Evolutionary conservation across 164 flowering plant species (phyloP).

Genomic region (Nymphaea colorata): DNA sequence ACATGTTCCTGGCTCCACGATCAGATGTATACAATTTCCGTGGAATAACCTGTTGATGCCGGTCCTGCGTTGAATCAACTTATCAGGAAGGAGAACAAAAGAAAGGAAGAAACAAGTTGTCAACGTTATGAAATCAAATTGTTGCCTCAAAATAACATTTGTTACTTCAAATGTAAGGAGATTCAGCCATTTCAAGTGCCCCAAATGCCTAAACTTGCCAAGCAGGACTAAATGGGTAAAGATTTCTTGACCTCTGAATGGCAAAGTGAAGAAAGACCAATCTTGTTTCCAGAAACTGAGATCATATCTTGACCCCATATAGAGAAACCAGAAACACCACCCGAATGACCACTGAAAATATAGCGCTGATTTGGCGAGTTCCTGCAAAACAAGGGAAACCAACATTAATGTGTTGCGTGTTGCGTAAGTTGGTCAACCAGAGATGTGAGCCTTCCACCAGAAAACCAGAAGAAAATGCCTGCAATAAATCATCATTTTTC

Average conservation of each 20-base stretch:
- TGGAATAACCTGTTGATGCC: conserved; percentile 36
- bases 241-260: conserved; percentile 47
- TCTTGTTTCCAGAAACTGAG: conserved; percentile 73
- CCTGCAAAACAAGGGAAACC: conserved; percentile 27
- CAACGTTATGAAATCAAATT: not conserved
- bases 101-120: not conserved
- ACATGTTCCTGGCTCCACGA: conserved; percentile 48
- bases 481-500: too few species aligned
- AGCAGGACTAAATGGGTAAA: not conserved
- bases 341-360: conserved; percentile 65
- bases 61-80: conserved; percentile 29
- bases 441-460: too few species aligned
- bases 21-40: conserved; percentile 60
- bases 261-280: conserved; percentile 75
- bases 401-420: not conserved
- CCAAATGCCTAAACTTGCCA: not conserved
- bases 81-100: not conserved
- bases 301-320: conserved; percentile 92
- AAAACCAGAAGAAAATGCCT: too few species aligned
- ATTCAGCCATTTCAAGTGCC: not conserved
- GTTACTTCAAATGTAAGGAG: not conserved
- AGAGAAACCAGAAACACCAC: conserved; percentile 72
- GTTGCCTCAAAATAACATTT: not conserved
- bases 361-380: conserved; percentile 37
- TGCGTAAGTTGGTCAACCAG: too few species aligned